phyloP scores from a whole-genome alignment of 1,284 basidiomycete genomes.

The Pseudozyma tsukubaensis region DNA sequence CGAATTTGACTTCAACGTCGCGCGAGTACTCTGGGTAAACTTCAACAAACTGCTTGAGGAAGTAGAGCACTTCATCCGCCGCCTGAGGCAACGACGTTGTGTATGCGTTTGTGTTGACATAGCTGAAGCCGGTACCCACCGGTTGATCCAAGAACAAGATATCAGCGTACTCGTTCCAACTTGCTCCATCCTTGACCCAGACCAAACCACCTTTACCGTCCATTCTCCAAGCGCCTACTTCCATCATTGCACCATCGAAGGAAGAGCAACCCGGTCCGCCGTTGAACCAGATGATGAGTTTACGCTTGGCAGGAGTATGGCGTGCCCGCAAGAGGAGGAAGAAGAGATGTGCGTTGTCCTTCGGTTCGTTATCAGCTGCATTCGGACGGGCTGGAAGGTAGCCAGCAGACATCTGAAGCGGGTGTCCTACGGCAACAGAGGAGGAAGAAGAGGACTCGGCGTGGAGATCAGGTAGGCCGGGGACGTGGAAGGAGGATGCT shows the following conservation, averaged over 20 bases:
- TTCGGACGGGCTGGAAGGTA: slow-evolving; percentile 56
- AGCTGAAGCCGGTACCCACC: slow-evolving; percentile 93
- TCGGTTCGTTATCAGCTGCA: slow-evolving; percentile 20
- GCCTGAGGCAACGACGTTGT: slow-evolving; percentile 78
- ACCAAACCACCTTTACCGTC: slow-evolving; percentile 83
- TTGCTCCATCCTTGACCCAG: slow-evolving; percentile 78
- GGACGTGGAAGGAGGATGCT: slow-evolving; percentile 50
- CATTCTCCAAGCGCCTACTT: slow-evolving; percentile 85
- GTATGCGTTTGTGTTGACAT: slow-evolving; percentile 85
- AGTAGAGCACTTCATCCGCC: slow-evolving; percentile 82
- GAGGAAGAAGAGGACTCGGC: slow-evolving; percentile 32
- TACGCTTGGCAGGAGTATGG: slow-evolving; percentile 84
- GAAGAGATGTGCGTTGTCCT: slow-evolving; percentile 79
- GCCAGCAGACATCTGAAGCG: slow-evolving; percentile 59
- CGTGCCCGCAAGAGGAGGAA: slow-evolving; percentile 92
- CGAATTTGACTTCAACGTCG: slow-evolving; percentile 39
- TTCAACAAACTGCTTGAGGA: slow-evolving; percentile 85
- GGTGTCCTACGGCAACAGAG: slow-evolving; percentile 30
- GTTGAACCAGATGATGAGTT: slow-evolving; percentile 96
- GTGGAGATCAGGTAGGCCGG: slow-evolving; percentile 46
- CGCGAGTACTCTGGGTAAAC: slow-evolving; percentile 87
- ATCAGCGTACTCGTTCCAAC: slow-evolving; percentile 99
- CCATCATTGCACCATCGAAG: slow-evolving; percentile 98
- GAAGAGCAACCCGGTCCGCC: slow-evolving; percentile 96
- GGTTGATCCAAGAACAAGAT: slow-evolving; percentile 98